phyloP scores from a whole-genome alignment of 176 grass and related monocot genomes.

The Oryza coarctata region DNA sequence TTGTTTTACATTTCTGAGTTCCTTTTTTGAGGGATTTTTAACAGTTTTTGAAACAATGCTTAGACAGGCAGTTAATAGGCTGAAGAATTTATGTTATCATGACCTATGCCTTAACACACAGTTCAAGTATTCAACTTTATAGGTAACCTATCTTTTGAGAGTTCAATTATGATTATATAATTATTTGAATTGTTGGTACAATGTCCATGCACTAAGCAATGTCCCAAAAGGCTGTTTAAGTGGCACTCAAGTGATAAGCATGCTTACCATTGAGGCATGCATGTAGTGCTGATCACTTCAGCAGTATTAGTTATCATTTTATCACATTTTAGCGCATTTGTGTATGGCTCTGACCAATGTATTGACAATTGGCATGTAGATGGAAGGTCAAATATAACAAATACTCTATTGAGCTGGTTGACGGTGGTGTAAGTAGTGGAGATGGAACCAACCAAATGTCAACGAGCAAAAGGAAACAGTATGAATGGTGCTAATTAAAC shows the following conservation, averaged over 20 bases:
- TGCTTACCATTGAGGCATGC: slow-evolving; percentile 7
- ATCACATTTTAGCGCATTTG: slow-evolving; percentile 13
- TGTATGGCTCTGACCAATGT: not conserved
- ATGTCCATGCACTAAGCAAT: not conserved
- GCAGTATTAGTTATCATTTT: not conserved
- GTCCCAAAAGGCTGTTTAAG: slow-evolving; percentile 21
- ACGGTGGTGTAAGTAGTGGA: slow-evolving; percentile 22
- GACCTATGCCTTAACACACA: not conserved
- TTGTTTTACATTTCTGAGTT: not conserved
- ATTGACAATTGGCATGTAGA: slow-evolving; percentile 17
- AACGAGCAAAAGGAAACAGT: slow-evolving; percentile 12
- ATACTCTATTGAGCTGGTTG: slow-evolving; percentile 27
- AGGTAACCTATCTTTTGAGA: not conserved
- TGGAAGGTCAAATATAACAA: slow-evolving; percentile 28
- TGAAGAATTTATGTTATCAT: not conserved
- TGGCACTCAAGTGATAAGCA: slow-evolving; percentile 21
- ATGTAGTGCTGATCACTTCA: slow-evolving; percentile 10
- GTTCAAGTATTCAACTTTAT: not conserved
- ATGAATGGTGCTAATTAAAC: slow-evolving; percentile 25
- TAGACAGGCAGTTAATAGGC: not conserved
- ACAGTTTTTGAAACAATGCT: not conserved
- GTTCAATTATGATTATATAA: not conserved
- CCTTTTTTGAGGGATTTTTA: not conserved
- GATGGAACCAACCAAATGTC: slow-evolving; percentile 31
- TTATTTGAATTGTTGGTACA: not conserved